Evolutionary conservation across 352 stramenopile species (phyloP).

Genomic region (Pythium dissotocum): DNA sequence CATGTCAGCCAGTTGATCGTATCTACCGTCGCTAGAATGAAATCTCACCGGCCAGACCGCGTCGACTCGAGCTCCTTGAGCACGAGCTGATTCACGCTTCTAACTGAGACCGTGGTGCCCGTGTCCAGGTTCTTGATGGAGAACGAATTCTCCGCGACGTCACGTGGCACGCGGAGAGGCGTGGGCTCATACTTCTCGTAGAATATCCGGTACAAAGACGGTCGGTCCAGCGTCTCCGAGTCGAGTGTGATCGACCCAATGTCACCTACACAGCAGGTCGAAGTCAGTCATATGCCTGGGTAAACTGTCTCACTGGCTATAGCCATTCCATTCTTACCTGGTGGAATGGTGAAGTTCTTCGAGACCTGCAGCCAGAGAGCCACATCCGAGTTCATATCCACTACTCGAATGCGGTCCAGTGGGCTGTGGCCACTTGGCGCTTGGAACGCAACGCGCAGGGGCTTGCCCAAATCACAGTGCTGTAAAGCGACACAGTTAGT

Average conservation of each 20-base stretch:
- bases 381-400: slow-evolving; percentile 85
- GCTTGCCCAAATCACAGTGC: slow-evolving; percentile 82
- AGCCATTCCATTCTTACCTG: slow-evolving; percentile 31
- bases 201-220: slow-evolving; percentile 83
- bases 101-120: slow-evolving; percentile 71
- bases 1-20: not conserved
- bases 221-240: slow-evolving; percentile 72
- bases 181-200: slow-evolving; percentile 88
- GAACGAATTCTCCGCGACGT: slow-evolving; percentile 64
- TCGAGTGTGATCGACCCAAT: slow-evolving; percentile 84
- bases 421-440: slow-evolving; percentile 66
- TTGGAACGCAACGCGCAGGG: slow-evolving; percentile 76
- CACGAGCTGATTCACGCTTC: slow-evolving; percentile 78
- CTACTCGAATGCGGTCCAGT: slow-evolving; percentile 78
- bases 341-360: slow-evolving; percentile 80
- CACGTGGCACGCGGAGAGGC: slow-evolving; percentile 49
- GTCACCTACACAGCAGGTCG: slow-evolving; percentile 29
- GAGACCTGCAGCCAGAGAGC: slow-evolving; percentile 84
- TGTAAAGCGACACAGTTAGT: slow-evolving; percentile 23
- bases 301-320: not conserved
- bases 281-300: not conserved
- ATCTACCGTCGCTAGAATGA: not conserved
- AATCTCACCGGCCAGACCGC: slow-evolving; percentile 35
- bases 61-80: slow-evolving; percentile 69
- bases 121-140: slow-evolving; percentile 85